Conservation (phyloP, 345 rosid species). For the Geranium rotundifolium region DNA sequence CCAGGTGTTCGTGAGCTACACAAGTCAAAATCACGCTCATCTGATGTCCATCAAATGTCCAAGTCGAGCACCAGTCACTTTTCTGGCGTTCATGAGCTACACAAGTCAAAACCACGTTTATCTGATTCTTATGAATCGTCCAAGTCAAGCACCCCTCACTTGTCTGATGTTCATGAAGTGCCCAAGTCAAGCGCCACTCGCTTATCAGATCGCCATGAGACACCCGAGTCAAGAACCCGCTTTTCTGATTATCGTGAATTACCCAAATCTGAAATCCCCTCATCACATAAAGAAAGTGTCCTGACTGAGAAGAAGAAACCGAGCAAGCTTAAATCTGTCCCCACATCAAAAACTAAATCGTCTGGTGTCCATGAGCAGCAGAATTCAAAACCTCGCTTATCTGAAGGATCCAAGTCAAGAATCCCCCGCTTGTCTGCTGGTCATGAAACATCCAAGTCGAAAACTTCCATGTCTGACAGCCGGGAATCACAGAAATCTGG, state of each 20-base stretch:
- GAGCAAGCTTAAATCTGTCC: slow-evolving; percentile 13
- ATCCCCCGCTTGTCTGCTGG: neutral
- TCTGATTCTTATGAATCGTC: neutral
- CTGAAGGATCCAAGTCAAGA: slow-evolving; percentile 21
- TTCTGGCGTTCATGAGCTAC: neutral
- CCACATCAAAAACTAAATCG: slow-evolving; percentile 12
- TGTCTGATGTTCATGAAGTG: neutral
- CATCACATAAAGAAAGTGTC: neutral
- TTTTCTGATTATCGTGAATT: too few species aligned
- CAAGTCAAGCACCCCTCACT: neutral
- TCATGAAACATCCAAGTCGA: neutral
- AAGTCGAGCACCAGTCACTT: too few species aligned
- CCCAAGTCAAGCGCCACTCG: too few species aligned
- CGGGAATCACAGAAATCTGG: neutral
- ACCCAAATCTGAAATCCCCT: too few species aligned
- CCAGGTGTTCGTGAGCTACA: too few species aligned
- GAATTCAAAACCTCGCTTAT: slow-evolving; percentile 15
- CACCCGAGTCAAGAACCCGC: too few species aligned
- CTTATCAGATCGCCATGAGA: too few species aligned
- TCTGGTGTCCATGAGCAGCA: slow-evolving; percentile 11
- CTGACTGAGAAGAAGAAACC: slow-evolving; percentile 6
- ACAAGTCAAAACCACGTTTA: neutral
- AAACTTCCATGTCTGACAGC: neutral
- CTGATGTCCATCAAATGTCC: too few species aligned
- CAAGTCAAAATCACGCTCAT: too few species aligned